Evolutionary conservation across 768 basidiomycete species (phyloP).

Genomic region (Tricholoma furcatifolium): DNA sequence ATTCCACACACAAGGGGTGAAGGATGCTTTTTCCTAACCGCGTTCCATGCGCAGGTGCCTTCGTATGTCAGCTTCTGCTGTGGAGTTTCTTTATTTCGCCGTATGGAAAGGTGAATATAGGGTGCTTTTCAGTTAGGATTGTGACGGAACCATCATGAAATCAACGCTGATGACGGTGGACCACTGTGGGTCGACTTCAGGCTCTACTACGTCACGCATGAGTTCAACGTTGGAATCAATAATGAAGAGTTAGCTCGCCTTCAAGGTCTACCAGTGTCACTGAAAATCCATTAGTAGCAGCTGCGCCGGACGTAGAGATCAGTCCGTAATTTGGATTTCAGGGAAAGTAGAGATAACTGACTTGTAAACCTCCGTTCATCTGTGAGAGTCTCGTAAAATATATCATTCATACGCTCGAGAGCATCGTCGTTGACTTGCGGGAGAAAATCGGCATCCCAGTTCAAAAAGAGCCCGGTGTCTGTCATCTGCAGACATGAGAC

Average conservation of each 20-base stretch:
- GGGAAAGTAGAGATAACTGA: conserved; percentile 2
- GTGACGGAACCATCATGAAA: conserved; percentile 5
- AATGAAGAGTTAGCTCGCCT: not conserved
- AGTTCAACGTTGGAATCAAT: not conserved
- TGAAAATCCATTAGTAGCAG: conserved; percentile 4
- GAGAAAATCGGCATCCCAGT: conserved; percentile 31
- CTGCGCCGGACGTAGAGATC: not conserved
- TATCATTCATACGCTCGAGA: not conserved
- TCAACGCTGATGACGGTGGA: conserved; percentile 17
- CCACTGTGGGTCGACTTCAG: conserved; percentile 6
- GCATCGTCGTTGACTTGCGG: not conserved
- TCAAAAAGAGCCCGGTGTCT: conserved; percentile 50
- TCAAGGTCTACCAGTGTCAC: conserved; percentile 9
- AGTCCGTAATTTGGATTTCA: not conserved
- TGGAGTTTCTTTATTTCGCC: not conserved
- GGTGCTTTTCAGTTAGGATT: not conserved
- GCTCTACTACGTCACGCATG: not conserved
- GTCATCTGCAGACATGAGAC: conserved; percentile 59
- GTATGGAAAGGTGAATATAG: not conserved
- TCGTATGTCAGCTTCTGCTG: too few species aligned
- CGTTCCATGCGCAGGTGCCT: too few species aligned
- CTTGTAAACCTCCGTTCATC: conserved; percentile 9
- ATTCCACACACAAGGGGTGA: too few species aligned
- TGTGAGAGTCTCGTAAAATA: conserved; percentile 12
- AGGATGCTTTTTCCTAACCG: too few species aligned